Base-by-base conservation (phyloP, 306 rosid genomes). In the Casuarina glauca region DNA sequence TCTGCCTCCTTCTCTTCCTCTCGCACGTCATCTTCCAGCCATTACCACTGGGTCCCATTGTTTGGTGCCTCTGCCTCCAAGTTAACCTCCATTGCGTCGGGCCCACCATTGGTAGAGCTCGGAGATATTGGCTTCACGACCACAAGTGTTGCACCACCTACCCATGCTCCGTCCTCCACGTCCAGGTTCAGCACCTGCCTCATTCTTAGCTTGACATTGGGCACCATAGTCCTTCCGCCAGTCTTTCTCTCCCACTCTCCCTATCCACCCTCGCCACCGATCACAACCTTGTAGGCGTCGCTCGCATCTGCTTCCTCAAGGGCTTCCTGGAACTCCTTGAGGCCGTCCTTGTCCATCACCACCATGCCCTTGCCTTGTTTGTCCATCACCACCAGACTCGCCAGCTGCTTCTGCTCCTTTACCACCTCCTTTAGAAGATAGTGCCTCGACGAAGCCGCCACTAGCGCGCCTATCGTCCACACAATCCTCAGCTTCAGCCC, bases 401-500 rank as follows among this genome's bases (percentile, higher is more conserved):
- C 83, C n/a, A 85, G 54, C 74, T 70, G 78, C 12, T 15, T 26
- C 48, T 85, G 84, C 80, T 85, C 80, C 75, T 2, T 50, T 73
- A 70, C 81, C 79, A 83, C 74, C 73, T 85, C 86, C 52, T 45
- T 75, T 81, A 83, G 39, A 83, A 88, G 32, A 48, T 73, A 62
- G 76, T 88, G 89, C 84, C 91, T 79, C 35, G 88, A 83, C 62
- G 89, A 79, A 10, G 91, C 88, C 60, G 86, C 85, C 11, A 88
- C 76, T 79, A 85, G 55, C 0, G 84, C 76, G 53, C 81, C 79
- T 6, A 88, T 85, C 58, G 86, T 83, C 91, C 84, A 76, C 17
- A 81, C 80, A 32, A 88, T 86, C n/a, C 80, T 73, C 71, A 68
- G 51, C 72, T 88, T 88, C 79, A 85, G 42, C 36, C 89, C 84